Conservation (phyloP, 768 basidiomycete genomes). For the Leccinum variicolor region DNA sequence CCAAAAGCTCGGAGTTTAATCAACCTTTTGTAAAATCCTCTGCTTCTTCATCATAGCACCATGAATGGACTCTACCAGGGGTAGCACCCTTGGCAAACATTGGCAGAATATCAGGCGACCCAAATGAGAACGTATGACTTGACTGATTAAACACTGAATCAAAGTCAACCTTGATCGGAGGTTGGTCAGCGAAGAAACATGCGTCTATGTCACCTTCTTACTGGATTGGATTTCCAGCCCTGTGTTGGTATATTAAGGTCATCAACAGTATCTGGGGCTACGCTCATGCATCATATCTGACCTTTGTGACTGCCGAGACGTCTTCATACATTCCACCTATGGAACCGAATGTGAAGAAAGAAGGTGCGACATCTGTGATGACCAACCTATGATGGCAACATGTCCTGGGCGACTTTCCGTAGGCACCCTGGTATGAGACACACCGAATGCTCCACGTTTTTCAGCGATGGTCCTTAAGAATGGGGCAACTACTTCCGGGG, state of each 20-base stretch:
- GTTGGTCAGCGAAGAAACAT: neutral
- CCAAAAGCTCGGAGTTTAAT: neutral
- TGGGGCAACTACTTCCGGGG: conserved; percentile 66
- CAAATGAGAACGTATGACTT: conserved; percentile 74
- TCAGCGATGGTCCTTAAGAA: conserved; percentile 67
- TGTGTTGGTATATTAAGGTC: conserved; percentile 23
- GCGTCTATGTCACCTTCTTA: conserved; percentile 22
- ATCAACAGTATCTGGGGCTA: conserved; percentile 3
- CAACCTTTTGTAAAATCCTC: conserved; percentile 87
- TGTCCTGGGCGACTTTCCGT: conserved; percentile 89
- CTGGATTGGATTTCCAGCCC: conserved; percentile 88
- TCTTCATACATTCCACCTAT: conserved; percentile 90
- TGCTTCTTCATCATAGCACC: conserved; percentile 72
- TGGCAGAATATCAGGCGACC: conserved; percentile 84
- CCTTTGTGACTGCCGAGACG: conserved; percentile 84
- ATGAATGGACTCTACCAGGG: conserved; percentile 65
- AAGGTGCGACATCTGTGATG: neutral
- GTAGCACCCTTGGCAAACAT: conserved; percentile 81
- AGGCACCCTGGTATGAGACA: conserved; percentile 83
- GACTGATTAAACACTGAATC: conserved; percentile 89
- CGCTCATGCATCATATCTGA: conserved; percentile 23
- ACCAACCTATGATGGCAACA: conserved; percentile 77
- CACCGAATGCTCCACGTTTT: conserved; percentile 70
- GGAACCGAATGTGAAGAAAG: conserved; percentile 3
- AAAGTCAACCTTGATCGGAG: conserved; percentile 54